These are phyloP conservation scores for Volvox reticuliferus DNA, from an alignment of 139 green algal genomes.

Conservation along the genomic window DNA sequence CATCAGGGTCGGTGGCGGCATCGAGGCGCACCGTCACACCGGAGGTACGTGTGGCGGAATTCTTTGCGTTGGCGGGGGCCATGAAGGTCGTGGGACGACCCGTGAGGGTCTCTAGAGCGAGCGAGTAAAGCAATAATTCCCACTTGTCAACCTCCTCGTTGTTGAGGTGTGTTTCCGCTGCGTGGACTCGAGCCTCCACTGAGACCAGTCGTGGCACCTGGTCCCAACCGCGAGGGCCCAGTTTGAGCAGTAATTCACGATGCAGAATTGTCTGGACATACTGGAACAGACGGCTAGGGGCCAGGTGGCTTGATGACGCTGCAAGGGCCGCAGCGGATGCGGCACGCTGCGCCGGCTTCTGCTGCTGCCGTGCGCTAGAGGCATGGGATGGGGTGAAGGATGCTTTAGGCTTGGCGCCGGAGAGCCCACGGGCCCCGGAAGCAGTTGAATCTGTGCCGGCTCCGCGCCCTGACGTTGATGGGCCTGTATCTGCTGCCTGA, in stretches of 20 bases:
- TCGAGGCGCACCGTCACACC: conserved; percentile 49
- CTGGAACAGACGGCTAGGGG: neutral
- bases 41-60: neutral
- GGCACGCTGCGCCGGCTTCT: neutral
- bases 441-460: neutral
- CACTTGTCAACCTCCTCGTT: conserved; percentile 37
- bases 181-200: conserved; percentile 24
- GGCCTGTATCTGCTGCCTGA: neutral
- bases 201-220: conserved; percentile 8
- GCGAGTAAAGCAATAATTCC: conserved; percentile 48
- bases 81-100: conserved; percentile 1
- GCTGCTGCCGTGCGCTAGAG: neutral
- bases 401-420: neutral
- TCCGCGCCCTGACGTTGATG: conserved; percentile 23
- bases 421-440: neutral
- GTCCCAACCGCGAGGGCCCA: conserved; percentile 12
- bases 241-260: conserved; percentile 49
- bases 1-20: neutral
- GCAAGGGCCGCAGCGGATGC: neutral
- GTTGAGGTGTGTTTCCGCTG: conserved; percentile 27
- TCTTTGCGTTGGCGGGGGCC: neutral
- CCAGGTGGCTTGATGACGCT: conserved; percentile 1
- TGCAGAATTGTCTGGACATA: conserved; percentile 11
- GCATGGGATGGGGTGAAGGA: neutral
- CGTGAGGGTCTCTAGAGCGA: conserved; percentile 48